Evolutionary conservation across 768 basidiomycete genomes (phyloP), one percentile per base, ranked within the genome.

Genomic region (Suillus plorans): DNA sequence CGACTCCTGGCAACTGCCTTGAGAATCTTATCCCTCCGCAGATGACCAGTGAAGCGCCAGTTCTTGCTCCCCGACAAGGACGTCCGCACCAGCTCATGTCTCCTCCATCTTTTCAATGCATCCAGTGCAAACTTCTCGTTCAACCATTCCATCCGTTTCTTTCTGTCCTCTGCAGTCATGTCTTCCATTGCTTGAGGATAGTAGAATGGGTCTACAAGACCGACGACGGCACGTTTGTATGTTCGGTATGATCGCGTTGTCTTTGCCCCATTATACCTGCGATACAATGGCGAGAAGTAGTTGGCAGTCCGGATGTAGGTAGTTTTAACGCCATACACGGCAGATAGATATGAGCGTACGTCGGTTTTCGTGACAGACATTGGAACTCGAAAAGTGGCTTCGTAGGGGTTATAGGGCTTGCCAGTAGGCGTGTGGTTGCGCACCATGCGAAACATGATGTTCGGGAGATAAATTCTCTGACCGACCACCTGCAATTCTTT

Each of bases 221-320:
- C 95, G 25, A 98, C 94, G 42, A 97, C 88, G 4, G 94, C 94
- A 42, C 93, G 90, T 74, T 98, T 98, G 81, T 94, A 96, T 25
- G 89, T 89, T 69, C 82, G 83, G 70, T 84, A 67, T 60, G 77
- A 55, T 71, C 78, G 56, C 57, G 76, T 67, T 39, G 76, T 69
- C 14, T 76, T 68, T 50, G 74, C 76, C 57, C 75, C 69, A 36
- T 68, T 31, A 36, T 60, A 67, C 0, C 65, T 68, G 47, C 82
- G 77, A 12, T 73, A 72, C 22, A 84, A 70, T 52, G 89, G 86
- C 0, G 89, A 84, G 65, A 89, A 79, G 70, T 94, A 94, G 80
- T 92, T 93, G 81, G 93, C 92, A n/a, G 95, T 98, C 60, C 95
- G 93, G 67, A 98, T 94, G 76, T 96, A 97, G 8, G 95, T 97